phyloP scores from a whole-genome alignment of 2,329 filamentous ascomycete genomes.

The Rasamsonia emersonii region DNA sequence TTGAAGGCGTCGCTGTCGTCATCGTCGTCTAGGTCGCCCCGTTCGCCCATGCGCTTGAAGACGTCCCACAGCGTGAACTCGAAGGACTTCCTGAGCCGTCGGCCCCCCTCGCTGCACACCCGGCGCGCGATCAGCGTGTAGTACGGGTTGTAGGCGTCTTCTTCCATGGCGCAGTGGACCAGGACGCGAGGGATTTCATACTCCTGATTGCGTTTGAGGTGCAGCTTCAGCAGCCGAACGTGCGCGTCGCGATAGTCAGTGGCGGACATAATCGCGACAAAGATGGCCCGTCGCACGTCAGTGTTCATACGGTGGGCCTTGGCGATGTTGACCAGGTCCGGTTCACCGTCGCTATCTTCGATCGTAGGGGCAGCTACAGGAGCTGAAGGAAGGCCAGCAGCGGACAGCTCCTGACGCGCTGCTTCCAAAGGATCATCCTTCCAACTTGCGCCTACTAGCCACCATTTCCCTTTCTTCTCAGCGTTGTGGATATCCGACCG shows the following conservation, averaged over 20 bases:
- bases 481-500: conserved; percentile 74
- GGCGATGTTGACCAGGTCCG: conserved; percentile 67
- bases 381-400: neutral
- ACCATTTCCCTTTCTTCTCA: conserved; percentile 92
- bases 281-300: conserved; percentile 79
- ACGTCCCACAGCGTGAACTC: conserved; percentile 80
- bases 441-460: conserved; percentile 96
- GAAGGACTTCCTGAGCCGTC: conserved; percentile 71
- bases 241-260: conserved; percentile 78
- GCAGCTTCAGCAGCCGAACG: conserved; percentile 68
- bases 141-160: conserved; percentile 82
- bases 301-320: conserved; percentile 79
- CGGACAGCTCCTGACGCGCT: conserved; percentile 23
- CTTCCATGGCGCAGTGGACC: conserved; percentile 75
- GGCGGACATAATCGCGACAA: conserved; percentile 80
- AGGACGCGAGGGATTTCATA: conserved; percentile 81
- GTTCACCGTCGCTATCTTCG: conserved; percentile 29
- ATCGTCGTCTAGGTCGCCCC: conserved; percentile 50
- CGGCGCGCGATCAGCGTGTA: conserved; percentile 78
- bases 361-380: conserved; percentile 4
- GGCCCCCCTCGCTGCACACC: conserved; percentile 58
- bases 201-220: conserved; percentile 76
- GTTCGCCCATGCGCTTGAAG: conserved; percentile 78
- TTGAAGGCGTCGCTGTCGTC: conserved; percentile 44
- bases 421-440: conserved; percentile 34